Evolutionary conservation across 108 stramenopile species (phyloP).

Genomic region (Cylindrotheca closterium): DNA sequence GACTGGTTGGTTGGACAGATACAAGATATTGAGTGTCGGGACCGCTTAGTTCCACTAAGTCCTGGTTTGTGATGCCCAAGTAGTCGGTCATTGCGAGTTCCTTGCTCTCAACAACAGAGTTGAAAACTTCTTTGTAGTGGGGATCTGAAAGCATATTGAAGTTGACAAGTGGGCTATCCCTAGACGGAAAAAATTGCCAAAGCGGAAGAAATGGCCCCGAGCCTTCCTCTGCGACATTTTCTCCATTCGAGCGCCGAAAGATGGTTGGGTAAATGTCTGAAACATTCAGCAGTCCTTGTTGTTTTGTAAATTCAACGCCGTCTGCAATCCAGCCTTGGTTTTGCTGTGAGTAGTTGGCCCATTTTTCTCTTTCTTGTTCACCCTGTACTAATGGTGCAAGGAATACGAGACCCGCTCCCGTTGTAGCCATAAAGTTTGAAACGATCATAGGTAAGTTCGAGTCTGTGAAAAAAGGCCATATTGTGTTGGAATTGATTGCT

Average conservation of each 20-base stretch:
- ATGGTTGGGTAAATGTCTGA: background rate
- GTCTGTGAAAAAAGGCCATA: slow-evolving; percentile 8
- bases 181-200: slow-evolving; percentile 16
- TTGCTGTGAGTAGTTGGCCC: slow-evolving; percentile 15
- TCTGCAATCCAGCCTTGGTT: slow-evolving; percentile 24
- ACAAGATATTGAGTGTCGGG: background rate
- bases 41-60: background rate
- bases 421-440: background rate
- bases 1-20: background rate
- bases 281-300: background rate
- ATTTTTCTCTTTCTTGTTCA: slow-evolving; percentile 6
- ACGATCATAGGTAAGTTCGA: slow-evolving; percentile 11
- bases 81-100: background rate
- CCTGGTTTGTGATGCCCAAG: background rate
- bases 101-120: background rate
- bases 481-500: background rate
- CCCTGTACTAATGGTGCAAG: slow-evolving; percentile 9
- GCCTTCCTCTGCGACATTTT: background rate
- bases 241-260: background rate
- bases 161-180: background rate
- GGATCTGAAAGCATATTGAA: slow-evolving; percentile 3
- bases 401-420: background rate
- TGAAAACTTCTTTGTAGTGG: background rate
- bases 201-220: slow-evolving; percentile 4
- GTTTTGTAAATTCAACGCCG: slow-evolving; percentile 1